Base-by-base conservation (phyloP, 495 filamentous ascomycete genomes). In the Penicillium longicatenatum region DNA sequence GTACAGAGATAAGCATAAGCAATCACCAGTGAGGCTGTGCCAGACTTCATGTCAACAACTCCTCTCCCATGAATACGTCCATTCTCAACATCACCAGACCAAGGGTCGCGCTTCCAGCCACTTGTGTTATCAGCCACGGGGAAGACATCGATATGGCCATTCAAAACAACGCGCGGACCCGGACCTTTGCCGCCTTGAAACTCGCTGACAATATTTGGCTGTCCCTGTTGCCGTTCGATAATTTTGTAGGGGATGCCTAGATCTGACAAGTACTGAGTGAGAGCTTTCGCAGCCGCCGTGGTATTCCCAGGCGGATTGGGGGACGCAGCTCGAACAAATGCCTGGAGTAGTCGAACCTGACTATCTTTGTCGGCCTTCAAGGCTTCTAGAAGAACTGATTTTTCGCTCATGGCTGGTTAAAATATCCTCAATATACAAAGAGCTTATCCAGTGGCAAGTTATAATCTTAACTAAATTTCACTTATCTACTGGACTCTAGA, bases 91-190 rank as follows among this genome's bases (percentile, higher is more conserved):
- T 49, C 46, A 6, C 54, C 54, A 42, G 54, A 57, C 45, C 54
- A 57, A 41, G 54, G 54, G 43, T 57, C 54, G 16, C 35, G 54
- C 20, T 3, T 31, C 54, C 46, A 57, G 11, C 54, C 46, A 21
- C 19, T 14, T 8, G 46, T 42, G 41, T 50, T 30, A 17, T 26
- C 46, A 4, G 19, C n/a, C 4, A 50, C 54, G 12, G 54, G 54
- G 24, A 57, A 57, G n/a, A 57, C 46, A 44, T 57, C 54, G 6
- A 57, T 57, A 33, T 57, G 46, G 9, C 54, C 54, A 57, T 57
- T 57, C 12, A 57, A 29, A 43, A 50, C 54, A 12, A 57, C 46
- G 6, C 54, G 46, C 29, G 35, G 54, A 14, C 54, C 54, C 3
- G 46, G 10, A 14, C 54, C 54, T 30, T 19, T 29, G 2, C 54